A percentile compares a stretch with the other conserved stretches of the same genome.
Conservation (phyloP, 2,329 filamentous ascomycete species). For the Huntiella savannae region DNA sequence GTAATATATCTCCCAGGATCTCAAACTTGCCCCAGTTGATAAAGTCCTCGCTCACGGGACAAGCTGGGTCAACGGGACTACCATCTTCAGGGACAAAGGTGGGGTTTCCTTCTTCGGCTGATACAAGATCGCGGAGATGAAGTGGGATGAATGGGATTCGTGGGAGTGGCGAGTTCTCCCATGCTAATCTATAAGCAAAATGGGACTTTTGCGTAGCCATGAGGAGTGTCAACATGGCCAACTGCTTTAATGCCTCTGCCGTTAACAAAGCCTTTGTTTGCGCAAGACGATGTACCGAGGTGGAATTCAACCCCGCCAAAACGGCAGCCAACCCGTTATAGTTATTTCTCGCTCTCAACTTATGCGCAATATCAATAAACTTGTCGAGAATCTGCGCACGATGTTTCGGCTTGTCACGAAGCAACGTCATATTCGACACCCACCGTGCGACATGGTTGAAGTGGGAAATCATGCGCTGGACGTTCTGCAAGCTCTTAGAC, state of each 20-base stretch:
- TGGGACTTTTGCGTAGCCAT: constrained; percentile 89
- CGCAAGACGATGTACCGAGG: constrained; percentile 62
- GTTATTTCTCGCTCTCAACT: constrained; percentile 81
- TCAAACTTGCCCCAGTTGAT: constrained; percentile 99
- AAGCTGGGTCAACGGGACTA: constrained; percentile 14
- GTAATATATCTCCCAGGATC: constrained; percentile 76
- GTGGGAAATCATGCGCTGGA: constrained; percentile 86
- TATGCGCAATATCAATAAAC: constrained; percentile 78
- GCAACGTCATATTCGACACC: constrained; percentile 65
- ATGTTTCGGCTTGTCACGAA: constrained; percentile 92
- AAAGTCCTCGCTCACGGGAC: constrained; percentile 27
- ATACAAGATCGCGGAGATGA: constrained; percentile 74
- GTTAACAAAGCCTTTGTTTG: constrained; percentile 65
- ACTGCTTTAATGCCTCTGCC: constrained; percentile 56
- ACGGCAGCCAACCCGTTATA: constrained; percentile 94
- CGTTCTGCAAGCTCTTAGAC: constrained; percentile 61
- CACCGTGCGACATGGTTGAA: constrained; percentile 75
- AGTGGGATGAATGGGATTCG: constrained; percentile 87
- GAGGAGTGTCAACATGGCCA: constrained; percentile 70
- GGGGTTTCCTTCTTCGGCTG: constrained; percentile 77
- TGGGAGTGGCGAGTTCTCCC: constrained; percentile 83
- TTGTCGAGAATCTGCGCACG: constrained; percentile 81
- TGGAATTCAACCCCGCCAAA: constrained; percentile 78
- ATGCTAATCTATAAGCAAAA: constrained; percentile 87
- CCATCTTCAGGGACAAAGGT: constrained; percentile 58